A percentile compares a stretch with the other conserved stretches of the same genome.
Conservation (phyloP, 2,329 filamentous ascomycete genomes). For the Plectosphaerella cucumerina region DNA sequence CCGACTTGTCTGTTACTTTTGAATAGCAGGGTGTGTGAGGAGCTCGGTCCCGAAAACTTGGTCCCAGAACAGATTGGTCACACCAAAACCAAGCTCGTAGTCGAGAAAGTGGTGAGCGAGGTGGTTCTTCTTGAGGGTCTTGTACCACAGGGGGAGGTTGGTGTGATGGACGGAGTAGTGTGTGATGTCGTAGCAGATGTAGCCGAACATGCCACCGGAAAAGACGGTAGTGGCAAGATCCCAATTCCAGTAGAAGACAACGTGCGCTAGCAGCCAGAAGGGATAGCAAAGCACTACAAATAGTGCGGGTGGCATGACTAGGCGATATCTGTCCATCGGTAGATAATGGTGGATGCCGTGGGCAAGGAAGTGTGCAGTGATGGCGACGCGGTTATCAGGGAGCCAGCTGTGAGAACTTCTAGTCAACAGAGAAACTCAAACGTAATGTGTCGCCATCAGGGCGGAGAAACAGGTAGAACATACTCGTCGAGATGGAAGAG, state of each 20-base stretch:
- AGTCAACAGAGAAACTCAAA: no score
- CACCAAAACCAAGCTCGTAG: slow-evolving; percentile 95
- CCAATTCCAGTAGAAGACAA: slow-evolving; percentile 82
- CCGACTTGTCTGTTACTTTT: no score
- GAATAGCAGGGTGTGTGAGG: no score
- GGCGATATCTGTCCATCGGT: slow-evolving; percentile 94
- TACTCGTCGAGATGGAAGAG: slow-evolving; percentile 93
- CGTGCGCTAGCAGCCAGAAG: slow-evolving; percentile 88
- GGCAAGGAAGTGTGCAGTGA: slow-evolving; percentile 87
- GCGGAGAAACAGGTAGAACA: slow-evolving; percentile 36
- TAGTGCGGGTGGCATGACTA: slow-evolving; percentile 93
- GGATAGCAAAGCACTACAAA: slow-evolving; percentile 80
- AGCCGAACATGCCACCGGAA: slow-evolving; percentile 91
- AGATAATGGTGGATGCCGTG: slow-evolving; percentile 98
- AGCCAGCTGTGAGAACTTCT: slow-evolving; percentile 64
- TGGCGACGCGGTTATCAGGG: slow-evolving; percentile 82
- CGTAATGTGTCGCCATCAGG: no score
- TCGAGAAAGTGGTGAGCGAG: slow-evolving; percentile 96
- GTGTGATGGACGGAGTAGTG: slow-evolving; percentile 98
- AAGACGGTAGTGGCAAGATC: slow-evolving; percentile 72
- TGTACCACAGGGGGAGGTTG: slow-evolving; percentile 87
- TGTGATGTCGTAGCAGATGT: slow-evolving; percentile 93
- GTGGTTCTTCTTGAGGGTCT: slow-evolving; percentile 93
- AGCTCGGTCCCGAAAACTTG: slow-evolving; percentile 86
- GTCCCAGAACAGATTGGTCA: slow-evolving; percentile 97